Conservation (phyloP, 371 early-diverging fungal genomes). For the Caulochytrium protostelioides region DNA sequence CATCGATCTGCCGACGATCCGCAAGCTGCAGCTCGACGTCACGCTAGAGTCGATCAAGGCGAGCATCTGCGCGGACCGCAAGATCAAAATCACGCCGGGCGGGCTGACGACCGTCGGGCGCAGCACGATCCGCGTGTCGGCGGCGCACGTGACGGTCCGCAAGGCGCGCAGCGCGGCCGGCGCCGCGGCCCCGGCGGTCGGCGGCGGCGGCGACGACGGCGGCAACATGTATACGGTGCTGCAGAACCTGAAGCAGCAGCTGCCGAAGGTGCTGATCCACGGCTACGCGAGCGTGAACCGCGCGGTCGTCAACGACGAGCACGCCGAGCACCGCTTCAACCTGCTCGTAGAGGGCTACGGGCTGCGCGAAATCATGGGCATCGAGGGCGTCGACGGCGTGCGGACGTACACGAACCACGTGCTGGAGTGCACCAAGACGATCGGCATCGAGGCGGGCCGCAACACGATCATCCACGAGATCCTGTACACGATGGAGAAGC, state of each 20-base stretch:
- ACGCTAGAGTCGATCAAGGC: slow-evolving; percentile 46
- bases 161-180: no score
- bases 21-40: slow-evolving; percentile 58
- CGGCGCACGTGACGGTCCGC: no score
- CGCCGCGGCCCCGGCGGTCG: no score
- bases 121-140: no score
- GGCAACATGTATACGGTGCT: no score
- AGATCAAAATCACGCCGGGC: no score
- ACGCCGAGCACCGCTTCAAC: slow-evolving; percentile 24
- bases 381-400: slow-evolving; percentile 51
- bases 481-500: slow-evolving; percentile 59
- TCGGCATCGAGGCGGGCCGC: slow-evolving; percentile 92
- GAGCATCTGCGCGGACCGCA: no score
- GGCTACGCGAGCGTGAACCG: slow-evolving; percentile 70
- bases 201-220: no score
- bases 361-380: slow-evolving; percentile 67
- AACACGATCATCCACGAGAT: slow-evolving; percentile 59
- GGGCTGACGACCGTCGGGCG: no score
- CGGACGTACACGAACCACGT: slow-evolving; percentile 77
- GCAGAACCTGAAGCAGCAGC: slow-evolving; percentile 59
- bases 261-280: slow-evolving; percentile 56
- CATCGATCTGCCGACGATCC: slow-evolving; percentile 58
- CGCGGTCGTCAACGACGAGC: slow-evolving; percentile 61
- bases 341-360: slow-evolving; percentile 90
- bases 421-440: slow-evolving; percentile 72